Base-by-base conservation (phyloP, 2,329 filamentous ascomycete species). In the Leptodontidium sp. region DNA sequence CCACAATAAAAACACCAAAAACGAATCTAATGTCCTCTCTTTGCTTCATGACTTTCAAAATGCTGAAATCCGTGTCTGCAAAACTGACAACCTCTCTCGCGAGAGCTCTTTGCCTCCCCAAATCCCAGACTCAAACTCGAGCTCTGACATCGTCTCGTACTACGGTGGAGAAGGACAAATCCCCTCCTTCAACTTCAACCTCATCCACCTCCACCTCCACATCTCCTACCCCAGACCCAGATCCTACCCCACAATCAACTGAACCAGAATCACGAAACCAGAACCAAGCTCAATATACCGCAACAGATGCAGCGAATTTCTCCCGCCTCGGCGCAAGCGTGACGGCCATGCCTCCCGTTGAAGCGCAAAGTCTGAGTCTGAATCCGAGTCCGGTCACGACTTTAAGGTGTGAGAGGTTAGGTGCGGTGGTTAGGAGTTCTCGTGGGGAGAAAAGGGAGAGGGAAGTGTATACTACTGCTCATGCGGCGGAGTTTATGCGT, bases 291-390 rank as follows among this genome's bases (percentile, higher is more conserved):
- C 26, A 35, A 58, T 65, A 64, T 45, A 68, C 66, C 14, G n/a
- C 66, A 4, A 52, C 61, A 1, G 61, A 68, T 4, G 61, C 66
- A 35, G 66, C 66, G 1, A 35, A 29, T 17, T 68, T 68, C 61
- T 58, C 66, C 8, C 61, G 53, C 17, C 61, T 40, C 21, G 66
- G 66, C 3, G 61, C 61, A 43, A 53, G 32, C 24, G 50, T 68
- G 14, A 61, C 62, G 9, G 61, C 66, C 9, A 29, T 64, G 21
- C 61, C 66, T 52, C 4, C 61, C 2, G 61, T 55, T n/a, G 66
- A 40, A 40, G 38, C 11, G 38, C 5, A 40, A 68, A 61, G 38
- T 12, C 6, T 17, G 24, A 14, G 1, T 17, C 17, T 12, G 15
- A 58, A n/a, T 35, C 35, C 53, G 29, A 9, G 24, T 61, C n/a